phyloP scores from a whole-genome alignment of 352 stramenopile genomes.

The Phytophthora fragariaefolia region DNA sequence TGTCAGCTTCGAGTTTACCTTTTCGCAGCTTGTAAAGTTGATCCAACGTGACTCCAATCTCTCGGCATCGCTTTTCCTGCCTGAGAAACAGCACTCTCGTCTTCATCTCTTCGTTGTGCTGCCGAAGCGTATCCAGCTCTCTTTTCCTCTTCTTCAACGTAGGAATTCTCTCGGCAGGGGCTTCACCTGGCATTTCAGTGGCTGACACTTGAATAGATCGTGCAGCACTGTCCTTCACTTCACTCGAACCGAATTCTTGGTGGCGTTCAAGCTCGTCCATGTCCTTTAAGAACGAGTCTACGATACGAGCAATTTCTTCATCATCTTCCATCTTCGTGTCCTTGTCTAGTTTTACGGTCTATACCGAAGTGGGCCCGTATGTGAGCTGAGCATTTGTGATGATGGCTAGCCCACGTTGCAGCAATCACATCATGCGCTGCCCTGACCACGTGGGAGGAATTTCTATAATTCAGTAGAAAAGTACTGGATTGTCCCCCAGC shows the following conservation, averaged over 20 bases:
- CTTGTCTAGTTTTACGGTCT: no score
- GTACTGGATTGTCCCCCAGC: no score
- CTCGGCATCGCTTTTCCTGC: not conserved
- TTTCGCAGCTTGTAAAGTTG: not conserved
- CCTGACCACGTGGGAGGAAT: not conserved
- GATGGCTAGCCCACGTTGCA: not conserved
- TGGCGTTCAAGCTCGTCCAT: conserved; percentile 13
- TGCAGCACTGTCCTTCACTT: not conserved
- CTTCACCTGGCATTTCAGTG: not conserved
- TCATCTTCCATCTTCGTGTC: not conserved
- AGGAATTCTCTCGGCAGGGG: not conserved
- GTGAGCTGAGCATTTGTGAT: not conserved
- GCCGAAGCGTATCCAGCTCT: conserved; percentile 4
- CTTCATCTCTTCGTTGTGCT: conserved; percentile 7
- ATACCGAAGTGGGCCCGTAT: not conserved
- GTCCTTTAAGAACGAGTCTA: conserved; percentile 11
- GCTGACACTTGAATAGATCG: not conserved
- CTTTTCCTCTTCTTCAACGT: conserved; percentile 15
- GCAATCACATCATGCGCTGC: not conserved
- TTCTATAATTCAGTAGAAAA: no score
- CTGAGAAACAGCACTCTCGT: not conserved
- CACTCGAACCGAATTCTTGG: no score
- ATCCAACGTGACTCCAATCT: not conserved
- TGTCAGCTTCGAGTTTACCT: not conserved
- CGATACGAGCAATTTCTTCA: not conserved